Evolutionary conservation across 371 early-diverging fungal species (phyloP), one percentile per base, ranked within the genome.

Genomic region (Mucor racemosus): DNA sequence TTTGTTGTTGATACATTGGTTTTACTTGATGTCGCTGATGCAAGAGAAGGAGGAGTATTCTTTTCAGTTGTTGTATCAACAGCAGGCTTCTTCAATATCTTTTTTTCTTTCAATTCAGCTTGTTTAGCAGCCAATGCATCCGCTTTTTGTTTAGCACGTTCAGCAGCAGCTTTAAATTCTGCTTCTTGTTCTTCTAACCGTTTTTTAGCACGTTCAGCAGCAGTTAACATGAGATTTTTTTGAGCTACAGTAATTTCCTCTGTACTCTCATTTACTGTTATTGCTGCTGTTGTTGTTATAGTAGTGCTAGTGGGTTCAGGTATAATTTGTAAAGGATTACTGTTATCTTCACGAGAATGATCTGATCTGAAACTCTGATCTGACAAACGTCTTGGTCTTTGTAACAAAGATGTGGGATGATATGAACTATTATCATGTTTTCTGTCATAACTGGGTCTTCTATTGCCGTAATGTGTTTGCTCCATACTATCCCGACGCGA

Each of bases 141-240:
- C 15, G 82, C 81, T 60, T 84, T 84, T 53, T 81, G 78, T 53
- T 75, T 64, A 11, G 84, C 84, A 36, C 84, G 69, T 57, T 78
- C 78, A 40, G 75, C 70, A 8, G 75, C 71, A n/a, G 84, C 84
- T 58, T 76, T 69, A 44, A 54, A 75, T 55, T 75, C 80, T 2
- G 84, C 81, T 41, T 84, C 84, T 35, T 84, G 78, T 53, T 76
- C 81, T 10, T 81, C 84, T 7, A 76, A 50, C 55, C 84, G 74
- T 41, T 77, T 79, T 62, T 80, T 79, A 17, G 84, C 84, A 17
- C 77, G 78, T 67, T 84, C 84, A 21, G 80, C 81, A 35, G 81
- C 81, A 0, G 72, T 78, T 35, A 76, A 54, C 84, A 83, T 83
- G 3, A 75, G 74, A 38, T 77, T 76, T 26, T 76, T 72, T 55